Evolutionary conservation across 1,284 basidiomycete genomes (phyloP), one percentile per base, ranked within the genome.

Genomic region (Ustilago loliicola): DNA sequence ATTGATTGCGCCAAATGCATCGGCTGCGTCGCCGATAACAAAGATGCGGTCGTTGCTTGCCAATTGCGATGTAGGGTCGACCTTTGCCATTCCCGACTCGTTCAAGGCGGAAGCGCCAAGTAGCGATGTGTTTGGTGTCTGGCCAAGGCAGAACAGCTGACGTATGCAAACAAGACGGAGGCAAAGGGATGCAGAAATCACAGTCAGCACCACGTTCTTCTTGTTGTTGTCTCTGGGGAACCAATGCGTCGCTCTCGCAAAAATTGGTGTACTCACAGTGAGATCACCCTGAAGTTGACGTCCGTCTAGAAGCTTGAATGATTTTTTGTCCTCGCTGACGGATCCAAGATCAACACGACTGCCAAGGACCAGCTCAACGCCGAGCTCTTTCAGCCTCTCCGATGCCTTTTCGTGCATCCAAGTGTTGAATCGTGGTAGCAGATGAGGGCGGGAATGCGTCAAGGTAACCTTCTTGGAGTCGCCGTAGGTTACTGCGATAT

Each of bases 1-100:
- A 27, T 79, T 79, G 65, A 79, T 62, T 2, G 77, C 77, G 7
- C 73, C 77, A 42, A 78, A 79, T 15, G 77, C 75, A 56, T 79
- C 77, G 1, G 75, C 75, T 17, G 66, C 75, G 51, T 79, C 77
- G 21, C 77, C 75, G 21, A 79, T 69, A 19, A 70, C 77, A 54
- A 78, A 79, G 48, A 79, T 56, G 29, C 77, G 57, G 1, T 40
- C 21, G 38, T 48, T 62, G 53, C 21, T 23, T 4, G 55, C 36
- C 21, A 78, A 50, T 34, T 71, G 77, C 19, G 75, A 54, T 21
- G 62, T 57, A 23, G 34, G 51, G 3, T 65, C 64, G n/a, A 80
- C 68, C n/a, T 21, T 57, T 23, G 70, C 70, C 74, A 77, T 70
- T 40, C 66, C 60, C 8, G 62, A 62, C 25, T 40, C 57, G 51